phyloP scores from a whole-genome alignment of 2,329 filamentous ascomycete species.

The Juglanconis juglandina region DNA sequence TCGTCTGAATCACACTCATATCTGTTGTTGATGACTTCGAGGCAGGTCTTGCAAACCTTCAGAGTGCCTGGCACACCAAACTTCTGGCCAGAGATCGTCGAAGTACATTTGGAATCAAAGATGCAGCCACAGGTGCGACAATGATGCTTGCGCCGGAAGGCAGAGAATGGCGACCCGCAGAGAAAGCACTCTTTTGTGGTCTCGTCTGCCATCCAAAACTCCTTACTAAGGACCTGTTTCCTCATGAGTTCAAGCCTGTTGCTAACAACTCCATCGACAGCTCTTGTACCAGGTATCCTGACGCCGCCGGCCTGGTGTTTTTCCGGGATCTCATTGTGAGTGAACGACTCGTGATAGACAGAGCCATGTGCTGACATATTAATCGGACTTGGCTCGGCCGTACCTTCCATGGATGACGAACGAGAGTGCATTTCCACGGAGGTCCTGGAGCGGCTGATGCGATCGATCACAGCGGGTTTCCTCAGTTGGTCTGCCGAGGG shows the following conservation, averaged over 20 bases:
- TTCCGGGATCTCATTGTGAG: constrained; percentile 42
- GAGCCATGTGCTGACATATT: constrained; percentile 58
- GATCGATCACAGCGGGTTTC: constrained; percentile 52
- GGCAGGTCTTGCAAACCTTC: constrained; percentile 88
- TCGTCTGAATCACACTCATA: constrained; percentile 87
- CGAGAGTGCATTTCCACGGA: constrained; percentile 46
- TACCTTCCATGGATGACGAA: constrained; percentile 57
- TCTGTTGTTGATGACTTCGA: constrained; percentile 84
- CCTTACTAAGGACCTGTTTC: constrained; percentile 84
- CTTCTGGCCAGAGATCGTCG: constrained; percentile 78
- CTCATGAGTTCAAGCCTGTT: constrained; percentile 68
- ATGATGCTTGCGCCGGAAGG: constrained; percentile 93
- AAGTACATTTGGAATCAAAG: constrained; percentile 94
- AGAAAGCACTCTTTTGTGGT: constrained; percentile 96
- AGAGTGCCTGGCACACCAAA: constrained; percentile 85
- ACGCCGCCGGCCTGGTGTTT: constrained; percentile 43
- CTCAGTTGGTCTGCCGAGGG: constrained; percentile 35
- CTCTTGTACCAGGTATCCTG: constrained; percentile 55
- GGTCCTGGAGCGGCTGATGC: constrained; percentile 47
- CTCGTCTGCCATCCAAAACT: constrained; percentile 99
- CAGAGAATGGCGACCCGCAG: constrained; percentile 85
- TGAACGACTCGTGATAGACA: constrained; percentile 55
- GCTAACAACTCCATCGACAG: constrained; percentile 57
- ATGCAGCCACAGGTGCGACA: constrained; percentile 97
- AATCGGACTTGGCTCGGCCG: constrained; percentile 54